These are phyloP conservation scores for Sporothrix pallida DNA, from an alignment of 2,329 filamentous ascomycete genomes.

Conservation along the genomic window DNA sequence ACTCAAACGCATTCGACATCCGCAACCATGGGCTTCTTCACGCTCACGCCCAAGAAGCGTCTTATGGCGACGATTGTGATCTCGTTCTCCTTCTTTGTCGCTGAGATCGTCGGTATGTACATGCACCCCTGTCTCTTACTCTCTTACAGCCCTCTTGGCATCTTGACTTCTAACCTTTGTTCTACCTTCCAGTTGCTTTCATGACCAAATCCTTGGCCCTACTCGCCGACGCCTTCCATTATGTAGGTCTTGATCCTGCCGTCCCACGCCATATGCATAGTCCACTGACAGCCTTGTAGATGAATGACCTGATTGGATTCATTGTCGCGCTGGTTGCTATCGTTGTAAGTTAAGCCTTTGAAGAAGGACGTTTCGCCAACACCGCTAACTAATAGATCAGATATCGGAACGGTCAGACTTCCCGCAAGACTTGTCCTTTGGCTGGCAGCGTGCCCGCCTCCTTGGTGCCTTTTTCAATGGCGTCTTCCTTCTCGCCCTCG, in stretches of 20 bases:
- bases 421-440: constrained; percentile 68
- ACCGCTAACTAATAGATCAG: constrained; percentile 45
- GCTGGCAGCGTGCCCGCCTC: constrained; percentile 77
- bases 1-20: background rate
- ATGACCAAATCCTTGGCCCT: constrained; percentile 74
- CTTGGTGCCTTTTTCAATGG: constrained; percentile 83
- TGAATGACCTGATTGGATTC: constrained; percentile 75
- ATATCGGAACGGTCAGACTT: constrained; percentile 61
- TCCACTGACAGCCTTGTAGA: constrained; percentile 49
- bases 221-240: constrained; percentile 79
- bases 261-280: background rate
- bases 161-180: background rate
- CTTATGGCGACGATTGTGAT: constrained; percentile 56
- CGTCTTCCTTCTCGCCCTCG: constrained; percentile 73
- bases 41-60: constrained; percentile 52
- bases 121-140: constrained; percentile 29
- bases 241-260: constrained; percentile 54
- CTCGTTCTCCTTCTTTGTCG: constrained; percentile 57
- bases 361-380: background rate
- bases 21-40: constrained; percentile 46
- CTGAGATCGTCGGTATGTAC: constrained; percentile 54
- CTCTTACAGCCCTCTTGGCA: background rate
- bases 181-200: constrained; percentile 60
- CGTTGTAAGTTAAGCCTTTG: constrained; percentile 52
- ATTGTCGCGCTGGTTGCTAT: constrained; percentile 69